These are phyloP conservation scores for Passalora sequoiae DNA, from an alignment of 2,329 filamentous ascomycete species.

Conservation along the genomic window DNA sequence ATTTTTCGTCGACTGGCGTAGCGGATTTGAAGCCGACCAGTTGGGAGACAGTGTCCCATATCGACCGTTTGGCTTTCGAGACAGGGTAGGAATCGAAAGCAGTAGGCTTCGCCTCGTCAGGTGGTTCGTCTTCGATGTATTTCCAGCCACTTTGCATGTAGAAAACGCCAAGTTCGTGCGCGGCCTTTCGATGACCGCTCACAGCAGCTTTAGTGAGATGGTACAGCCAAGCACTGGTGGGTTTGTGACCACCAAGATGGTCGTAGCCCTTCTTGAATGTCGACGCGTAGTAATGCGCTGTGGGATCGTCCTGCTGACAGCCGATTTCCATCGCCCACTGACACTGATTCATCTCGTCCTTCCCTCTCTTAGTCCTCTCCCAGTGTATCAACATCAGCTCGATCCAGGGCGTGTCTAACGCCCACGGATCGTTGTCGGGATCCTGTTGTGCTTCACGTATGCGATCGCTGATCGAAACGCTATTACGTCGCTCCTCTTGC, in stretches of 20 bases:
- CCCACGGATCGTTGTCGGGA: constrained; percentile 18
- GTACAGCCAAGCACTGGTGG: constrained; percentile 38
- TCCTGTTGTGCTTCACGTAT: no score
- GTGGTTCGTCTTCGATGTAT: constrained; percentile 33
- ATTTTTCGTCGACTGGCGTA: constrained; percentile 11
- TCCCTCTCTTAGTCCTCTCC: constrained; percentile 9
- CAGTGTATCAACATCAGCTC: constrained; percentile 26
- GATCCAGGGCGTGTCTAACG: constrained; percentile 32
- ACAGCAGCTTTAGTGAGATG: constrained; percentile 44
- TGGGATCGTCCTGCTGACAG: constrained; percentile 40
- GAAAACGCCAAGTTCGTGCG: constrained; percentile 37
- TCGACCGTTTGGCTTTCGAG: not conserved
- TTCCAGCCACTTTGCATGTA: constrained; percentile 34
- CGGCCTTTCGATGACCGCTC: constrained; percentile 37
- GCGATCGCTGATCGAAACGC: not conserved
- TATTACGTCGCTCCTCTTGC: not conserved
- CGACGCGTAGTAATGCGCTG: constrained; percentile 37
- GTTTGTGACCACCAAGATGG: constrained; percentile 18
- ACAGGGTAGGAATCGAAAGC: constrained; percentile 31
- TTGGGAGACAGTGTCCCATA: not conserved
- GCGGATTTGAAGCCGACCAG: constrained; percentile 9
- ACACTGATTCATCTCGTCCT: constrained; percentile 23
- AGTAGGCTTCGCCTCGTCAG: constrained; percentile 31
- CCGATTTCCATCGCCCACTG: constrained; percentile 35
- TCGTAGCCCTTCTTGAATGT: constrained; percentile 21